Evolutionary conservation across 352 stramenopile genomes (phyloP), one percentile per base, ranked within the genome.

Genomic region (Pythium aphanidermatum): DNA sequence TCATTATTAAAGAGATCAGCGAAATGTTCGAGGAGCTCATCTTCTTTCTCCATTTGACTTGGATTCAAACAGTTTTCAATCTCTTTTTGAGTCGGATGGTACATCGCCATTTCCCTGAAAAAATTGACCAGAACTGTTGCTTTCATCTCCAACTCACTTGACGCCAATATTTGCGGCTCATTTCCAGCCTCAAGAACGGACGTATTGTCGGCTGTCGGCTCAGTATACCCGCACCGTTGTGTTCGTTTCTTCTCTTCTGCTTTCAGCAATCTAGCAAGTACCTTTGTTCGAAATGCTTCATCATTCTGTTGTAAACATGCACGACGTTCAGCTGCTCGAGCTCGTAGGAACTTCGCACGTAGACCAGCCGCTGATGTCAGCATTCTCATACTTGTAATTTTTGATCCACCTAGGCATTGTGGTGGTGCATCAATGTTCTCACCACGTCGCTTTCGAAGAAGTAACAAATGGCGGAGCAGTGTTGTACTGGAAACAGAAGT

Each of bases 81-180:
- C 27, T 76, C 64, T 12, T 56, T 36, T 17, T 53, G 39, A 5
- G 39, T 52, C 5, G 52, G 60, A 16, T 75, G 65, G 24, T 71
- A 61, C 11, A 65, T 31, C 10, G 69, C 72, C 67, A 82, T 84
- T 7, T 81, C 69, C 14, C 63, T 58, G 44, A 82, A 82, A 26
- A 84, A 84, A 4, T 55, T 61, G 7, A 56, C 52, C 17, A 84
- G 24, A 0, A 61, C 20, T 6, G 61, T 55, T 7, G 55, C 57
- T 8, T 56, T 54, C 12, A 48, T 44, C 20, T 67, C 46, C 2
- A 65, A 34, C 8, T 67, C 51, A 0, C 40, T 23, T 14, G 36
- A 47, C 13, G 12, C 10, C 8, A 8, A 19, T 9, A 19, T 7
- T 11, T 16, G 12, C n/a, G 5, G 4, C 0, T 20, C 17, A 21